Conservation (phyloP, 2,329 filamentous ascomycete genomes). For the Neobulgaria alba region DNA sequence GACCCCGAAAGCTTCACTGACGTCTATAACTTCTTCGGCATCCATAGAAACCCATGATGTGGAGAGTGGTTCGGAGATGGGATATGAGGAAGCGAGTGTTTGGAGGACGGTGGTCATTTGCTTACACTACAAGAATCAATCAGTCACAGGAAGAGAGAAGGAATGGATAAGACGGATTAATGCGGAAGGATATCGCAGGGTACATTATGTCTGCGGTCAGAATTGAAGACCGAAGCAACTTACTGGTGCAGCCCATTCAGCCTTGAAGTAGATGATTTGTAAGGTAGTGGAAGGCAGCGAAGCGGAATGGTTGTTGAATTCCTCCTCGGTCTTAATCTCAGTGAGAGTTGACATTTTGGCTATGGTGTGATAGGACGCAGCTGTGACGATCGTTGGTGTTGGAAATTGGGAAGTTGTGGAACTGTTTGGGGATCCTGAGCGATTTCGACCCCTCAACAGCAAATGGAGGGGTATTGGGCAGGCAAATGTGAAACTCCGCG, state of each 20-base stretch:
- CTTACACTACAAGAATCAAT: constrained; percentile 49
- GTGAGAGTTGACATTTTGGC: constrained; percentile 65
- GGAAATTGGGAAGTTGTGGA: background rate
- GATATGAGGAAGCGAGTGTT: constrained; percentile 80
- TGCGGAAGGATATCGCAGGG: too few species aligned
- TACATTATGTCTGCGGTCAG: background rate
- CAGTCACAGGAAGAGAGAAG: constrained; percentile 1
- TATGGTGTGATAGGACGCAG: too few species aligned
- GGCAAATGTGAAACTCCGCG: background rate
- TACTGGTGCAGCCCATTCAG: constrained; percentile 82
- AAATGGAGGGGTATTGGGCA: background rate
- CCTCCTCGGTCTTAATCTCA: constrained; percentile 65
- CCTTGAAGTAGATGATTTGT: constrained; percentile 87
- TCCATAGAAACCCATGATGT: constrained; percentile 86
- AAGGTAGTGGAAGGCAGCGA: constrained; percentile 62
- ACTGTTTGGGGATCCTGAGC: background rate
- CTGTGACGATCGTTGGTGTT: background rate
- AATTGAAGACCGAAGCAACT: background rate
- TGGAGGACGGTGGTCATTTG: constrained; percentile 86
- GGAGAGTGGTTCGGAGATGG: constrained; percentile 53
- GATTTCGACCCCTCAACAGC: background rate
- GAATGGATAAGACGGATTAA: background rate
- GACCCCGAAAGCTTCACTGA: constrained; percentile 89
- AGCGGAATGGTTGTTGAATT: constrained; percentile 62
- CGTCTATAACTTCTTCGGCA: constrained; percentile 86